Conservation (phyloP, 768 basidiomycete genomes). For the Sarcodon sp. region DNA sequence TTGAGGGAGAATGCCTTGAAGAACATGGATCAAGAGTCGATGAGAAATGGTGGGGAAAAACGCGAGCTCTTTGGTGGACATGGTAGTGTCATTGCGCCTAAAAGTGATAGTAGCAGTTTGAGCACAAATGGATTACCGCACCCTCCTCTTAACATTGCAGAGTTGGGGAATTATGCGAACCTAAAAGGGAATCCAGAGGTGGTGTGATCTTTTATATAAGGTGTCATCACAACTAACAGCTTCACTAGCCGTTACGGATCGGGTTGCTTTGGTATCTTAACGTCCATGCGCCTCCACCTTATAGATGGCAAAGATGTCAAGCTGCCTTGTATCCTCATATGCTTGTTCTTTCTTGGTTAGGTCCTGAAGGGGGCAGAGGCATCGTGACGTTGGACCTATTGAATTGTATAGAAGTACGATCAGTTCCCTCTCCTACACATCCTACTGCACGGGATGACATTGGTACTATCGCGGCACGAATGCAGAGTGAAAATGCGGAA, state of each 20-base stretch:
- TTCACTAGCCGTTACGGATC: constrained; percentile 67
- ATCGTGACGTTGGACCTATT: constrained; percentile 79
- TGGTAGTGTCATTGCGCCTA: constrained; percentile 2
- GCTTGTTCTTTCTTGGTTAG: constrained; percentile 79
- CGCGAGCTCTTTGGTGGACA: background rate
- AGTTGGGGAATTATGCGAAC: constrained; percentile 28
- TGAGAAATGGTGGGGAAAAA: too few relatives aligned
- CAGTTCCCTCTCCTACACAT: constrained; percentile 71
- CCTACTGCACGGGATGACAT: constrained; percentile 76
- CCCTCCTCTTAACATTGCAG: constrained; percentile 32
- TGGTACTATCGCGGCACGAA: constrained; percentile 69
- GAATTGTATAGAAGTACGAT: constrained; percentile 79
- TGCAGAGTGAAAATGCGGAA: constrained; percentile 34
- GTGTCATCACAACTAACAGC: constrained; percentile 3
- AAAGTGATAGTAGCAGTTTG: constrained; percentile 16
- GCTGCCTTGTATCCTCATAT: constrained; percentile 76
- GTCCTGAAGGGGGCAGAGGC: constrained; percentile 70
- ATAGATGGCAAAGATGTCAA: constrained; percentile 72
- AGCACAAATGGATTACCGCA: constrained; percentile 23
- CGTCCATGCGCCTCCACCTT: constrained; percentile 73
- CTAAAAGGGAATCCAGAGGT: constrained; percentile 30
- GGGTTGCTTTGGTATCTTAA: constrained; percentile 89
- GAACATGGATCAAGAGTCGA: too few relatives aligned
- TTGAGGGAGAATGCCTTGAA: constrained; percentile 8
- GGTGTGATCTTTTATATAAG: constrained; percentile 9